Evolutionary conservation across 2,329 filamentous ascomycete genomes (phyloP), one percentile per base, ranked within the genome.

Genomic region (Helotiales sp.): DNA sequence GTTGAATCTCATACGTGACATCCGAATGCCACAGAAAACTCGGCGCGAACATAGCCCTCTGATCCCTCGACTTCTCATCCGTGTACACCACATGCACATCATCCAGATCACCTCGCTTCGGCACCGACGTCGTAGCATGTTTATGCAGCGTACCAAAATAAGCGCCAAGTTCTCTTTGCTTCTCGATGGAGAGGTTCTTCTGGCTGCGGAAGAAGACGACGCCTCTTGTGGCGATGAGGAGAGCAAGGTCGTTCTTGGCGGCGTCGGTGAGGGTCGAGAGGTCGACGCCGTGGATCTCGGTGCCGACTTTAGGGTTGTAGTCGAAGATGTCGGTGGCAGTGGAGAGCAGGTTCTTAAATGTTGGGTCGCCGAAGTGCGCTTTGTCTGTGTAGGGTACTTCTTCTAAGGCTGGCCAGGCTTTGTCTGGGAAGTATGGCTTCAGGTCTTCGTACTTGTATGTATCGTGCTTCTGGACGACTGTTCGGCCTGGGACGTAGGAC

Each of bases 181-280:
- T 79, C n/a, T 86, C 80, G 55, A 87, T 82, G 68, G 81, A 80
- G 28, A 87, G 81, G 70, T 85, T 83, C 64, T 83, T 79, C 74
- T 88, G 86, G 57, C 82, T 78, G 15, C 85, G 80, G 79, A 87
- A 86, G 76, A 87, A 86, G 1, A 88, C 85, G 0, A 88, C 85
- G 3, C 86, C 85, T 50, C 86, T 79, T 28, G 80, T 81, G 3
- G 85, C 82, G 59, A 87, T 83, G 54, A 85, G 75, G 0, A 83
- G 74, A 0, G 84, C 84, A 3, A 86, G 77, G 64, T 86, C 84
- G 69, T 86, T 83, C 2, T 85, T 78, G 28, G 85, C 83, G 11
- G 78, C 72, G 2, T 78, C 76, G 1, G 72, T 80, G 7, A 86
- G 74, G 22, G 28, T 79, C 64, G 7, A 40, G 28, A 64, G 61